Base-by-base conservation (phyloP, 352 stramenopile species). In the Phytophthora cactorum region DNA sequence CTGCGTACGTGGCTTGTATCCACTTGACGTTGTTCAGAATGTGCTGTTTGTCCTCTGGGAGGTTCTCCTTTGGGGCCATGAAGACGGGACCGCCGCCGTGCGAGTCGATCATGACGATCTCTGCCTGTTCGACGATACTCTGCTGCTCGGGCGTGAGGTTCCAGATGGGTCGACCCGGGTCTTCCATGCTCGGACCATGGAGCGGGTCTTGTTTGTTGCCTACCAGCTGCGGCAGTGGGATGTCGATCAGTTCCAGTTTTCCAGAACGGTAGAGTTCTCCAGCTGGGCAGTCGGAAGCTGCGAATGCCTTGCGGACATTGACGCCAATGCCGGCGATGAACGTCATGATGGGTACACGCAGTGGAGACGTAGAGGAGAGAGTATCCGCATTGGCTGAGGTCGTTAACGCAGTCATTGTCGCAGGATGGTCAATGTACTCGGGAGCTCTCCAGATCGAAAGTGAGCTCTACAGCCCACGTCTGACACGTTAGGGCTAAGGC, bases 1-100 rank as follows among this genome's bases (percentile, higher is more conserved):
- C 75, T 11, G 75, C 75, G 52, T 78, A 83, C 3, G 72, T 83
- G 46, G 64, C 69, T 50, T 83, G 75, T 47, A 83, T 63, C 75
- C 75, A 83, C 53, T 77, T 66, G 41, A 83, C 44, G 6, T 75
- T 72, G 50, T 43, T 44, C 15, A 80, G 32, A 29, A 80, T 55
- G 28, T 75, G 55, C 29, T 66, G 64, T 39, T 78, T 77, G 65
- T 77, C 69, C 41, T 63, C 43, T 8, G 68, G 65, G 14, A 80
- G 60, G 57, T 75, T 75, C 15, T 70, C 55, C n/a, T 78, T 71
- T 31, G 72, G 72, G 10, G 47, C 62, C 31, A 79, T 51, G 51
- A 83, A 74, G 25, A 80, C 46, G 0, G 59, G 64, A 0, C 67
- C 60, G 9, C 66, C 66, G 0, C 59, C 56, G 36, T 71, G 51